Conservation (phyloP, 371 early-diverging fungal genomes). For the Entomophthora muscae region DNA sequence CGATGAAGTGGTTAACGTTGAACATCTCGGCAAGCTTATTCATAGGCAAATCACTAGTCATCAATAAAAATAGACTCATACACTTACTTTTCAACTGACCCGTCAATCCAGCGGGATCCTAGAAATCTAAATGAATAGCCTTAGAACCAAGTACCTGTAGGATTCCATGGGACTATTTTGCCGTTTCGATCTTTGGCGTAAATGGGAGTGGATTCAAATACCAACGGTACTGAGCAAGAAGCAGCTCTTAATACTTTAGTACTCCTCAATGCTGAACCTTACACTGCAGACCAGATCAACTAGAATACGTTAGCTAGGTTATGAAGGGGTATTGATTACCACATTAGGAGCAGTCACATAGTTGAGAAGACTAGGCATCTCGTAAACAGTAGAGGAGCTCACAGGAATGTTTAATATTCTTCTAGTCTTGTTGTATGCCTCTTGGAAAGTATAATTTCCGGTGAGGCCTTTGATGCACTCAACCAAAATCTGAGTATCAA, state of each 20-base stretch:
- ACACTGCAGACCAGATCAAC: slow-evolving; percentile 76
- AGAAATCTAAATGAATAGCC: background rate
- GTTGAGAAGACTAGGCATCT: slow-evolving; percentile 69
- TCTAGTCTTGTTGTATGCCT: slow-evolving; percentile 53
- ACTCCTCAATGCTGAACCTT: slow-evolving; percentile 15
- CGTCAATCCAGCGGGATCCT: slow-evolving; percentile 47
- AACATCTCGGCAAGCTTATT: slow-evolving; percentile 56
- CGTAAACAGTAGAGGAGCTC: slow-evolving; percentile 47
- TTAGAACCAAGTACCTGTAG: slow-evolving; percentile 29
- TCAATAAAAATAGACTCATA: background rate
- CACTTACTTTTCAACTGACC: slow-evolving; percentile 38
- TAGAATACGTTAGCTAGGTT: slow-evolving; percentile 10
- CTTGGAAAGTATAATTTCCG: slow-evolving; percentile 73
- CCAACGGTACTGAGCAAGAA: slow-evolving; percentile 54
- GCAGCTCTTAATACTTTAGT: slow-evolving; percentile 24
- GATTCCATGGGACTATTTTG: slow-evolving; percentile 52
- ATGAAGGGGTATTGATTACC: slow-evolving; percentile 14
- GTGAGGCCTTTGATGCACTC: slow-evolving; percentile 44
- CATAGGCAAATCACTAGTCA: slow-evolving; percentile 41
- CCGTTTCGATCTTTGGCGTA: slow-evolving; percentile 49
- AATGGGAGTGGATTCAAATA: slow-evolving; percentile 46
- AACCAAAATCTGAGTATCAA: slow-evolving; percentile 51
- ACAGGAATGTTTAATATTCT: slow-evolving; percentile 66
- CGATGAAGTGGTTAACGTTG: slow-evolving; percentile 70
- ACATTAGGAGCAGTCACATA: slow-evolving; percentile 75